phyloP scores from a whole-genome alignment of 1,139 yeast genomes.

The Protomyces inouyei region DNA sequence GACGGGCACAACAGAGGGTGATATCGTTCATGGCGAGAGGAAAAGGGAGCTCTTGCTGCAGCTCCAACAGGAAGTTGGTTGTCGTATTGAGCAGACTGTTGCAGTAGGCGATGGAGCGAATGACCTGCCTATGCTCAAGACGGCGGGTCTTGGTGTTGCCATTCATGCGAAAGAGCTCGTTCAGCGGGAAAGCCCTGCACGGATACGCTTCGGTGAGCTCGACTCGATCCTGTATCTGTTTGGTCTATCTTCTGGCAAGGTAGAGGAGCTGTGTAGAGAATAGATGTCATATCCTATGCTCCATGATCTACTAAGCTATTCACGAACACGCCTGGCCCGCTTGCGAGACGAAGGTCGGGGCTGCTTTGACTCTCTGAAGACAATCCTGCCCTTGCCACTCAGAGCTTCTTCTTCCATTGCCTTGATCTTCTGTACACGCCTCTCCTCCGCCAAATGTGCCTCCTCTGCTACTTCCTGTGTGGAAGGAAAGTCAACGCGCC shows the following conservation, averaged over 20 bases:
- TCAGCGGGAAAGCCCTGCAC: slow-evolving; percentile 71
- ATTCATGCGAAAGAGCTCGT: slow-evolving; percentile 97
- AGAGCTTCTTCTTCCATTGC: background rate
- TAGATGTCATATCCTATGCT: background rate
- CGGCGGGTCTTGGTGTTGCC: slow-evolving; percentile 91
- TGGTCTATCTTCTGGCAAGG: slow-evolving; percentile 44
- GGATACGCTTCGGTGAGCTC: slow-evolving; percentile 66
- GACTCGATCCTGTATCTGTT: slow-evolving; percentile 72
- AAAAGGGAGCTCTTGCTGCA: slow-evolving; percentile 70
- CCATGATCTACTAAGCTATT: background rate
- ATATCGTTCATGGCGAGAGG: slow-evolving; percentile 75
- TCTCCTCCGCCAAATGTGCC: slow-evolving; percentile 31
- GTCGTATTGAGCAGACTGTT: slow-evolving; percentile 54
- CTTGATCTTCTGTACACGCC: slow-evolving; percentile 20
- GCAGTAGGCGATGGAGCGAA: slow-evolving; percentile 99
- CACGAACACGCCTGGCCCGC: background rate
- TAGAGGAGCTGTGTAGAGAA: slow-evolving; percentile 1
- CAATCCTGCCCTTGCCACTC: background rate
- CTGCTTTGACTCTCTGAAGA: background rate
- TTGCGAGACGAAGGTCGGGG: background rate
- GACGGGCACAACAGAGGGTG: slow-evolving; percentile 60
- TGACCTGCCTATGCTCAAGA: slow-evolving; percentile 86
- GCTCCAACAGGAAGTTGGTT: slow-evolving; percentile 59
- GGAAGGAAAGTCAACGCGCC: slow-evolving; percentile 38
- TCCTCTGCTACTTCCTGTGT: slow-evolving; percentile 37